Percentiles rank a stretch among this genome's conserved stretches.
phyloP scores from a whole-genome alignment of 2,329 filamentous ascomycete genomes.

The Cordyceps militaris region DNA sequence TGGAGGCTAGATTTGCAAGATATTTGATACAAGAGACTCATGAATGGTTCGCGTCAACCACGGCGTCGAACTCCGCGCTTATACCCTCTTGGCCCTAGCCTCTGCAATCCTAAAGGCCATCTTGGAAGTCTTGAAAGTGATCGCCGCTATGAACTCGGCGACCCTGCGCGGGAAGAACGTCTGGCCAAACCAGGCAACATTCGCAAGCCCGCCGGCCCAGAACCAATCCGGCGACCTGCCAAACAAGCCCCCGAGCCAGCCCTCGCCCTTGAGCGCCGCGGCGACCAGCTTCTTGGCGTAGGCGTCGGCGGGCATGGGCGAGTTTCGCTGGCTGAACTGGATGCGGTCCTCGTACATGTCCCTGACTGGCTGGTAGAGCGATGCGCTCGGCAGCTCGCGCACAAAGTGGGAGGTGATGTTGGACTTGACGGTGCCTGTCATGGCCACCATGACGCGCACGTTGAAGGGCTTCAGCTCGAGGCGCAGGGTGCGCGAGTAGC shows the following conservation, averaged over 20 bases:
- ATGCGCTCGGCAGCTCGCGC: slow-evolving; percentile 36
- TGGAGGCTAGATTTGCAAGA: background rate
- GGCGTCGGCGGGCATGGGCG: slow-evolving; percentile 34
- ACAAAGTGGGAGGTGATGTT: slow-evolving; percentile 40
- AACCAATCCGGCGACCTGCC: slow-evolving; percentile 19
- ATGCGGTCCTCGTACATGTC: slow-evolving; percentile 41
- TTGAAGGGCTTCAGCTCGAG: slow-evolving; percentile 46
- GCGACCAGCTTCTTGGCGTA: slow-evolving; percentile 38
- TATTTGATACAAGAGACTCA: background rate
- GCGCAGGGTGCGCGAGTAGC: slow-evolving; percentile 47
- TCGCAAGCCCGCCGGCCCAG: slow-evolving; percentile 7
- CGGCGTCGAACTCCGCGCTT: no score
- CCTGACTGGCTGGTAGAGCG: slow-evolving; percentile 39
- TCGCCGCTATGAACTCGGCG: slow-evolving; percentile 22
- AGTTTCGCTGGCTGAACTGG: slow-evolving; percentile 41
- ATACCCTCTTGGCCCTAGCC: slow-evolving; percentile 21
- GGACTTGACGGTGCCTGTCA: slow-evolving; percentile 47
- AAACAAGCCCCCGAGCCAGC: slow-evolving; percentile 19
- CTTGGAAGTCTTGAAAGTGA: slow-evolving; percentile 24
- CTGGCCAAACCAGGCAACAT: slow-evolving; percentile 2
- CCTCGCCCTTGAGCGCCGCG: slow-evolving; percentile 35
- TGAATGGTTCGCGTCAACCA: no score
- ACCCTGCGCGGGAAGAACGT: slow-evolving; percentile 21
- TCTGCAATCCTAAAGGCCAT: slow-evolving; percentile 21
- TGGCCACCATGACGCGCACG: slow-evolving; percentile 50